A percentile compares a stretch with the other conserved stretches of the same genome.
Conservation (phyloP, 371 early-diverging fungal genomes). For the Umbelopsis sp. region DNA sequence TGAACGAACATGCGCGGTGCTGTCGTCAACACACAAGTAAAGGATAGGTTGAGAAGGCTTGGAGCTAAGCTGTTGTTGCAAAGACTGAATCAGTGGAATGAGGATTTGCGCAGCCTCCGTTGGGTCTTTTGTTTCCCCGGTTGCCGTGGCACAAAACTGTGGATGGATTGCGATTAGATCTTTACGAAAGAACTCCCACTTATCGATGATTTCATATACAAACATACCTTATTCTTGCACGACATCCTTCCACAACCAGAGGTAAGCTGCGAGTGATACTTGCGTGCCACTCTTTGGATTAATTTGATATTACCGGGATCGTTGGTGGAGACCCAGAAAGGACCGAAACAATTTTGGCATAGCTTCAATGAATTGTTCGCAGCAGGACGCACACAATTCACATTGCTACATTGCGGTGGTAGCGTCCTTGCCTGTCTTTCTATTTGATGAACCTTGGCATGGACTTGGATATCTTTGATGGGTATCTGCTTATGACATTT, state of each 20-base stretch:
- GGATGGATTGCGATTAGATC: not conserved
- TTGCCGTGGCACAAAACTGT: conserved; percentile 69
- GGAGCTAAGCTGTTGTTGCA: conserved; percentile 36
- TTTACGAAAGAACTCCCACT: conserved; percentile 3
- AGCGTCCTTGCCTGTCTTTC: conserved; percentile 61
- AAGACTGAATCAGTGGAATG: conserved; percentile 52
- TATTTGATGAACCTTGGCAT: conserved; percentile 74
- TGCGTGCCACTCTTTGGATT: conserved; percentile 70
- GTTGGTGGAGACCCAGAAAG: conserved; percentile 78
- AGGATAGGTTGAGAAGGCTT: conserved; percentile 39
- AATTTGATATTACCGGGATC: conserved; percentile 80
- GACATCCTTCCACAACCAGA: conserved; percentile 73
- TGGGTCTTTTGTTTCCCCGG: conserved; percentile 59
- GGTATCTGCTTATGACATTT: conserved; percentile 75
- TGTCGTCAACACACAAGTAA: conserved; percentile 74
- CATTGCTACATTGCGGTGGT: conserved; percentile 73
- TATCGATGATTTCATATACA: not conserved
- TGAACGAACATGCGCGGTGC: conserved; percentile 51
- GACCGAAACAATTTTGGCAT: conserved; percentile 82
- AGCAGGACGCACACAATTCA: conserved; percentile 64
- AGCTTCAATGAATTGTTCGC: conserved; percentile 61
- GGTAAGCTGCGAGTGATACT: conserved; percentile 78
- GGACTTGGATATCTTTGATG: conserved; percentile 79
- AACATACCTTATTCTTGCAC: conserved; percentile 70
- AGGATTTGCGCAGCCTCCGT: conserved; percentile 68